Conservation (phyloP, 805 yeast species). For the Wickerhamomyces hampshirensis region DNA sequence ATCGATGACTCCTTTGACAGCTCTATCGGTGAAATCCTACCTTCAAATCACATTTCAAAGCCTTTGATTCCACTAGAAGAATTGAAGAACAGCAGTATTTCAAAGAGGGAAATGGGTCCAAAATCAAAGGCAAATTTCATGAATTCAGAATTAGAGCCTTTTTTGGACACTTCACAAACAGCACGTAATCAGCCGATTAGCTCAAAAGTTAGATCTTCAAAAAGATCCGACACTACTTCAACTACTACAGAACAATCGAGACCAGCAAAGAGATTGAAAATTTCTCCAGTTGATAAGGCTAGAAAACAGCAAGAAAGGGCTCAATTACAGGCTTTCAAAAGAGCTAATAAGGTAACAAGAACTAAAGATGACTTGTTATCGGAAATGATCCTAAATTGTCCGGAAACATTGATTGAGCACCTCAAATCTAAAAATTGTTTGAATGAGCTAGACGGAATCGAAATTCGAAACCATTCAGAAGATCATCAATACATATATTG, state of each 20-base stretch:
- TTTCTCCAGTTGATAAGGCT: no score
- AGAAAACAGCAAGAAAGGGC: slow-evolving; percentile 9
- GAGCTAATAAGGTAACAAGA: slow-evolving; percentile 34
- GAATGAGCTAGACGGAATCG: slow-evolving; percentile 19
- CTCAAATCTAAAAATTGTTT: slow-evolving; percentile 27
- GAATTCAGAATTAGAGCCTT: no score
- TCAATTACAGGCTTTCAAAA: slow-evolving; percentile 19
- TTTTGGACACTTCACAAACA: no score
- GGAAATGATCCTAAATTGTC: slow-evolving; percentile 45
- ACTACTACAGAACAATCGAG: background rate
- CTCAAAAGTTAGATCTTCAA: background rate
- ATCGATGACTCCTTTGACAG: no score
- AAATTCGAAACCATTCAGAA: slow-evolving; percentile 20
- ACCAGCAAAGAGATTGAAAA: no score
- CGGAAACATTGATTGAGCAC: slow-evolving; percentile 25
- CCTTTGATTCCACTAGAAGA: no score
- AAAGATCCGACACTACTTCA: background rate
- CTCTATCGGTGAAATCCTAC: no score
- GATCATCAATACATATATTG: slow-evolving; percentile 34
- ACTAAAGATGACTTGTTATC: slow-evolving; percentile 45
- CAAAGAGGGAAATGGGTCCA: no score
- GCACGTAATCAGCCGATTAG: no score
- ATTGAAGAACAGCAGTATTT: no score
- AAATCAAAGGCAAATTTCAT: no score
- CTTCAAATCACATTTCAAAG: no score